Base-by-base conservation (phyloP, 805 yeast genomes). In the Candida maesae region DNA sequence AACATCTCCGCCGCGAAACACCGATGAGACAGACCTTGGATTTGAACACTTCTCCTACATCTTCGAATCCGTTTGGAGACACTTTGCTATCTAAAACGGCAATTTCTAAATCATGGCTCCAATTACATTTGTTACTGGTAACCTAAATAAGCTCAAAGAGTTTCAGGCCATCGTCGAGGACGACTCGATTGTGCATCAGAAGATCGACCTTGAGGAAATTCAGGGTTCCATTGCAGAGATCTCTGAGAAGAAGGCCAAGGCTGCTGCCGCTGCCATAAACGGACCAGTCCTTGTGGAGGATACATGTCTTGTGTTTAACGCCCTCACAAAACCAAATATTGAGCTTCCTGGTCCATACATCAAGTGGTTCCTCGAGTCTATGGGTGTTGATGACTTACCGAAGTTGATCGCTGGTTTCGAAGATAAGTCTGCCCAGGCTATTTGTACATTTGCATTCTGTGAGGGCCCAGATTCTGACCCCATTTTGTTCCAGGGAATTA, bases 261-360 rank as follows among this genome's bases (percentile, higher is more conserved):
- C 80, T 11, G 96, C 96, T 2, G 84, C 91, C 6, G 56, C 61
- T 11, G 58, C 76, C 8, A 64, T 77, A 4, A 59, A 69, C 3
- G 93, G 95, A 0, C 91, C 98, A 0, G 97, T 88, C 0, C 70
- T 93, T 42, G 96, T 90, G 3, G 99, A 93, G 59, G 99, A 93
- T 56, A 93, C 99, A 0, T 90, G 95, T 37, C 73, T 93, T 29
- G 86, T 84, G 4, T 93, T 84, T 63, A 74, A 74, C 36, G 96
- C 95, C 2, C 71, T 83, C 57, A 80, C 84, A 38, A 83, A 80
- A 13, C 58, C 59, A 13, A 47, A 49, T 12, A 23, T 54, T 15
- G 70, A 73, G 47, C 73, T 93, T 36, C 99, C 99, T 4, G 99
- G 99, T 18, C 98, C 98, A 1, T 87, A 88, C 51, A 77, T 80